Base-by-base conservation (phyloP, 2,329 filamentous ascomycete genomes). In the Botryotinia globosa region DNA sequence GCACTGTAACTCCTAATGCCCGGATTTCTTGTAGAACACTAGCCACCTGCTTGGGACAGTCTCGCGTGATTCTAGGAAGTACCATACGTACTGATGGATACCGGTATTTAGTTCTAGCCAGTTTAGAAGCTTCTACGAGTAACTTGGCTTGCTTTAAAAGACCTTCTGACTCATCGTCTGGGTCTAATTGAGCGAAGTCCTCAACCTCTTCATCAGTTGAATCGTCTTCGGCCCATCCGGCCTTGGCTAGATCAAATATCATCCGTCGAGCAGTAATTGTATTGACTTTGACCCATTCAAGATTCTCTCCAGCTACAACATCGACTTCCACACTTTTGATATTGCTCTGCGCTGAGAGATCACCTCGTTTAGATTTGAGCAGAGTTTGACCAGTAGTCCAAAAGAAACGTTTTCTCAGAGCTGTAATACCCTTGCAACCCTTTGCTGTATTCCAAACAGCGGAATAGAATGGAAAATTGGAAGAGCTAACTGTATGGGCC, bases 201-300 rank as follows among this genome's bases (percentile, higher is more conserved):
- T 84, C 82, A n/a, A 83, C 81, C 25, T 82, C 80, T 14, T 85
- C 84, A 73, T 83, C 83, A 44, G 80, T 80, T 18, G 81, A 83
- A 72, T 82, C 83, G 61, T 80, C 81, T 20, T 74, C 81, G 75
- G 88, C 87, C 86, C 89, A 91, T 18, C 90, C 90, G 73, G 89
- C 85, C 79, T 91, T 91, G 5, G 91, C 90, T 75, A 92, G 85
- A 76, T 92, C 90, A 78, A 90, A 90, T 29, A 92, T 81, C 44
- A 93, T 82, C 69, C 90, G 84, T 73, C 85, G 88, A 75, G 91
- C 87, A 0, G 88, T 90, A 37, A 91, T 83, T 7, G 89, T 90
- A 8, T 88, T 91, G 1, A 92, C 87, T 79, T 92, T 92, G 71
- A 90, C 85, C 91, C 90, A 93, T 77, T 89, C 85, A 73, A 85